Evolutionary conservation across 208 protist genomes (phyloP), one percentile per base, ranked within the genome.

Genomic region (Wallacemonas rigidus): DNA sequence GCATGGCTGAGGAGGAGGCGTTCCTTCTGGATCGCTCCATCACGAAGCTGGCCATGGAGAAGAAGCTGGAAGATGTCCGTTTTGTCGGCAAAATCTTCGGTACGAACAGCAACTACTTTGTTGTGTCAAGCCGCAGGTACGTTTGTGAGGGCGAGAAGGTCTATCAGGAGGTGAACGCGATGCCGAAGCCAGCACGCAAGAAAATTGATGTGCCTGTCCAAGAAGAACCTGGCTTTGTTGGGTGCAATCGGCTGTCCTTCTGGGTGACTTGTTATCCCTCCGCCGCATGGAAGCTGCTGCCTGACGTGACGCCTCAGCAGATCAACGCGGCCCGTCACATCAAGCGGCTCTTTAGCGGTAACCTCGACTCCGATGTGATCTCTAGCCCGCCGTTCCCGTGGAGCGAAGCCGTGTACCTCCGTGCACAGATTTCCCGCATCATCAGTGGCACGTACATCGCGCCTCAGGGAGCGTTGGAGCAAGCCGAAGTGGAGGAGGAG

Each of bases 361-460:
- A 97, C 73, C 81, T 99, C 1, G 74, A 91, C 53, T 83, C 89
- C 2, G 48, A 80, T 15, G 92, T 98, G 14, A 73, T 89, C 4
- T 78, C 77, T 53, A 97, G 89, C 68, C 95, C 96, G 7, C 81
- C 89, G 2, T 99, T 99, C 74, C 90, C 93, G 43, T 98, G 97
- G 81, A 90, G 76, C 9, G 96, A 99, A 79, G 79, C 85, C 1
- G 79, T 93, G 55, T 95, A 94, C 73, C 82, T 99, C 55, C 92
- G 97, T 53, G 97, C 97, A 8, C 95, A 98, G 75, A 91, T 99
- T 47, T 83, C 95, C 38, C 93, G 97, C 75, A 98, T 99, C 70
- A 79, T 89, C 36, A 93, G 89, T 69, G 74, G 82, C 47, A 98
- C 96, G 17, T 89, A 83, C 60, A 88, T 99, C 60, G 80, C 86